A percentile compares a stretch with the other conserved stretches of the same genome.
Evolutionary conservation across 495 filamentous ascomycete species (phyloP).

Genomic region (Neurospora tetrasperma): DNA sequence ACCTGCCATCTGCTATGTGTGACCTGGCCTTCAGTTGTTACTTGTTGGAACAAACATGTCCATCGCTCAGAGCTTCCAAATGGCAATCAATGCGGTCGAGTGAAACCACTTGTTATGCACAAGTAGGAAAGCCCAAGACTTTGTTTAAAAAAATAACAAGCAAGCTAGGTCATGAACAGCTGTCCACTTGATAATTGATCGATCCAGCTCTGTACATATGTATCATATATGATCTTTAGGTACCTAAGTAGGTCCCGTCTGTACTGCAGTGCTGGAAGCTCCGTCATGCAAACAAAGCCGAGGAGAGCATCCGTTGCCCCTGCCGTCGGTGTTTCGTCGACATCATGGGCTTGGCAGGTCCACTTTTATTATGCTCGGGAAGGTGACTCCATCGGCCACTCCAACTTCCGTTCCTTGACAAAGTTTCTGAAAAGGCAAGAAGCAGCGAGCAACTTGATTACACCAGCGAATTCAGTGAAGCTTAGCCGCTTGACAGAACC

Average conservation of each 20-base stretch:
- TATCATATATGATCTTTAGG: neutral
- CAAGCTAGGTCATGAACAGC: neutral
- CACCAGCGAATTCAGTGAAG: neutral
- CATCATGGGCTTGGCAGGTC: neutral
- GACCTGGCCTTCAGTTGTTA: neutral
- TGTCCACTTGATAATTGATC: neutral
- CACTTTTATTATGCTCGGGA: neutral
- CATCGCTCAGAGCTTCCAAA: neutral
- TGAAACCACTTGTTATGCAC: neutral
- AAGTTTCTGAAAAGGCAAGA: neutral
- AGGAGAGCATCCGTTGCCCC: neutral
- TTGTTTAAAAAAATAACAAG: neutral
- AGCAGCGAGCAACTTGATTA: neutral
- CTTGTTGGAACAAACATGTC: neutral
- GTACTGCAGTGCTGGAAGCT: neutral
- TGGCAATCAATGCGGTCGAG: neutral
- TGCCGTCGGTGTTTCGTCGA: neutral
- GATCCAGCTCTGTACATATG: neutral
- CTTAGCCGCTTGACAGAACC: neutral
- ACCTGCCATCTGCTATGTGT: neutral
- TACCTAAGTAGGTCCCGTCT: no score
- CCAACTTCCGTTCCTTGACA: neutral
- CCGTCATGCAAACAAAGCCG: neutral
- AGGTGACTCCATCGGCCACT: neutral
- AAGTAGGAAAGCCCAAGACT: neutral